Evolutionary conservation across 1,284 basidiomycete species (phyloP).

Genomic region (Mycosarcoma mackinlayi): DNA sequence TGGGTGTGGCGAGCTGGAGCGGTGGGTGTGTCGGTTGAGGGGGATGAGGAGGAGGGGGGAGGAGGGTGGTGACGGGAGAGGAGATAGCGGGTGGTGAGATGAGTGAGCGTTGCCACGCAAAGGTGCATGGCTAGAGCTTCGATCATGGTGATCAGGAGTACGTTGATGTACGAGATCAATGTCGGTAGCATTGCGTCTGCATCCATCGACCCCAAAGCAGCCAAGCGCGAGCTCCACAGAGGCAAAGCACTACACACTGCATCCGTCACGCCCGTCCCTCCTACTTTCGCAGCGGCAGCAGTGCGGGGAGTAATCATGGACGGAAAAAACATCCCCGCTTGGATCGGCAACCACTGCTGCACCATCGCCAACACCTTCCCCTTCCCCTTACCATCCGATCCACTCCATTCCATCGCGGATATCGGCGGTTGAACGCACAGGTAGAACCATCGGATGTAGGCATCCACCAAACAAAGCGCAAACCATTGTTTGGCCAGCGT

Average conservation of each 20-base stretch:
- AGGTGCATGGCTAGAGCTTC: conserved; percentile 25
- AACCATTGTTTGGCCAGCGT: conserved; percentile 15
- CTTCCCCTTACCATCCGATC: not conserved
- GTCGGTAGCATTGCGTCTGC: conserved; percentile 14
- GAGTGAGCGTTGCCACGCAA: conserved; percentile 1
- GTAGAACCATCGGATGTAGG: conserved; percentile 53
- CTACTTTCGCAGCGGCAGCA: too few relatives aligned
- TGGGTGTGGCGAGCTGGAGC: not conserved
- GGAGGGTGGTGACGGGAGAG: not conserved
- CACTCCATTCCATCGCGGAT: too few relatives aligned
- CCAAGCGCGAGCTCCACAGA: not conserved
- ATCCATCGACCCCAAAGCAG: not conserved
- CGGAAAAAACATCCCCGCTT: conserved; percentile 36
- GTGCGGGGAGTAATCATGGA: conserved; percentile 9
- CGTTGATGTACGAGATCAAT: conserved; percentile 28
- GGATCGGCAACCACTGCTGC: conserved; percentile 7
- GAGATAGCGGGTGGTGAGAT: not conserved
- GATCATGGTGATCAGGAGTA: conserved; percentile 20
- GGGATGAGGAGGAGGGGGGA: not conserved
- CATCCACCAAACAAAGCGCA: conserved; percentile 39
- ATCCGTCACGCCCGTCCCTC: not conserved
- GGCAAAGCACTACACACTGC: conserved; percentile 15
- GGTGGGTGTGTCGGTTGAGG: not conserved
- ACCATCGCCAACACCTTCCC: conserved; percentile 2
- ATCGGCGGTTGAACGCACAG: conserved; percentile 68